phyloP scores from a whole-genome alignment of 164 flowering plant species.

The Nymphaea colorata region DNA sequence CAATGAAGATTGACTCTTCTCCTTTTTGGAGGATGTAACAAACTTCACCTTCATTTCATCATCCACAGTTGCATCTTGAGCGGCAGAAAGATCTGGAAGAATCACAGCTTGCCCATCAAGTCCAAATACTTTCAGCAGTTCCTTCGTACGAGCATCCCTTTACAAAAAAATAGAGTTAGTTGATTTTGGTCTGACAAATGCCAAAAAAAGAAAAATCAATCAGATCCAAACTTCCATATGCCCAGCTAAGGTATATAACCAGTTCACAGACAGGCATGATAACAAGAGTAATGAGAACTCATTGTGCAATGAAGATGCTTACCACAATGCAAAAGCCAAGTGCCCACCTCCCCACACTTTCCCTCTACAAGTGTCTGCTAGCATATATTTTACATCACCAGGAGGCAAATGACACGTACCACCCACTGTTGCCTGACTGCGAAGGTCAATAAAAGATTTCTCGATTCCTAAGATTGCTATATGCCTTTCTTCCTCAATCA shows the following conservation, averaged over 20 bases:
- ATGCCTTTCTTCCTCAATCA: constrained; percentile 56
- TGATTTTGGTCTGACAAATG: not conserved
- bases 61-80: constrained; percentile 40
- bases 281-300: not conserved
- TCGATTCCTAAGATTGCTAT: constrained; percentile 83
- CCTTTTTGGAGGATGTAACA: constrained; percentile 68
- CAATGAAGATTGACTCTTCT: constrained; percentile 44
- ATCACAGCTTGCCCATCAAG: constrained; percentile 79
- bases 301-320: constrained; percentile 6
- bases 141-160: constrained; percentile 94
- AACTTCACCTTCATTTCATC: constrained; percentile 71
- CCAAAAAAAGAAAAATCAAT: not conserved
- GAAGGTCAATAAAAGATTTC: constrained; percentile 71
- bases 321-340: constrained; percentile 75
- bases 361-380: constrained; percentile 55
- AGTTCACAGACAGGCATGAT: not conserved
- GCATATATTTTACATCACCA: constrained; percentile 57
- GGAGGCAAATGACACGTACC: constrained; percentile 57
- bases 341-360: constrained; percentile 81
- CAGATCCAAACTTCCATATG: not conserved
- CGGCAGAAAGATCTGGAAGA: constrained; percentile 44
- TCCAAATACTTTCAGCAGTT: constrained; percentile 79
- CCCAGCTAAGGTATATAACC: not conserved
- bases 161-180: not conserved
- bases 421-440: constrained; percentile 57